Percentiles rank a stretch among this genome's conserved stretches.
phyloP scores from a whole-genome alignment of 2,329 filamentous ascomycete genomes.

The Elsinoe ampelina region DNA sequence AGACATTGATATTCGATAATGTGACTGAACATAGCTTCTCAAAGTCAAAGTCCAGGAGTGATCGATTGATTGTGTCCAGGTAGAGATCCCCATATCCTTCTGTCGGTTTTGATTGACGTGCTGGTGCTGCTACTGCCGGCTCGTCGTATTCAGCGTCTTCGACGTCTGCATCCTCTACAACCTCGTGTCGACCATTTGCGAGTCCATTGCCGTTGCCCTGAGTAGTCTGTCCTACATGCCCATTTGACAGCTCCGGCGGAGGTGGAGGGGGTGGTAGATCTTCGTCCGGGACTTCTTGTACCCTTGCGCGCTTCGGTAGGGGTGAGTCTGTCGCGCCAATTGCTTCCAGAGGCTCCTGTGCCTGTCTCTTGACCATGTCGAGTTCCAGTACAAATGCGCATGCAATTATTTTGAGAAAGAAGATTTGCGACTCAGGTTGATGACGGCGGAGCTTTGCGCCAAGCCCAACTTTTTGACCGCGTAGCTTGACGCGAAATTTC shows the following conservation, averaged over 20 bases:
- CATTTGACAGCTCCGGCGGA: constrained; percentile 17
- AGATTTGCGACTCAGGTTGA: neutral
- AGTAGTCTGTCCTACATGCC: constrained; percentile 14
- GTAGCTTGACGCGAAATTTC: constrained; percentile 13
- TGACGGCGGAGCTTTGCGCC: constrained; percentile 3
- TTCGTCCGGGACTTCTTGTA: constrained; percentile 34
- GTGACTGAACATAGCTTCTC: constrained; percentile 96
- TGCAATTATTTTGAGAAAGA: neutral
- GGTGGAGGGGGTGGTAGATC: constrained; percentile 21
- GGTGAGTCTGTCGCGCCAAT: constrained; percentile 34
- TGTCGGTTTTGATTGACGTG: constrained; percentile 66
- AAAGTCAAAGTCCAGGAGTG: constrained; percentile 94
- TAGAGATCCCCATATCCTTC: constrained; percentile 93
- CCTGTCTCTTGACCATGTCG: constrained; percentile 39
- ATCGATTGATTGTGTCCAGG: constrained; percentile 90
- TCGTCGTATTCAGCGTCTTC: constrained; percentile 24
- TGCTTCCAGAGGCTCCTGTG: constrained; percentile 37
- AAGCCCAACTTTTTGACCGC: constrained; percentile 7
- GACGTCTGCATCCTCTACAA: constrained; percentile 31
- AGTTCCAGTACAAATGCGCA: neutral
- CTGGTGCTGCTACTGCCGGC: constrained; percentile 36
- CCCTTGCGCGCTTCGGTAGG: constrained; percentile 38
- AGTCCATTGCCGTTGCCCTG: constrained; percentile 22
- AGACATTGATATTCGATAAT: constrained; percentile 96
- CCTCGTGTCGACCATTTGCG: constrained; percentile 27